Percentiles rank a stretch among this genome's conserved stretches.
phyloP scores from a whole-genome alignment of 148 eudicot species.

The Amaranthus cruentus region DNA sequence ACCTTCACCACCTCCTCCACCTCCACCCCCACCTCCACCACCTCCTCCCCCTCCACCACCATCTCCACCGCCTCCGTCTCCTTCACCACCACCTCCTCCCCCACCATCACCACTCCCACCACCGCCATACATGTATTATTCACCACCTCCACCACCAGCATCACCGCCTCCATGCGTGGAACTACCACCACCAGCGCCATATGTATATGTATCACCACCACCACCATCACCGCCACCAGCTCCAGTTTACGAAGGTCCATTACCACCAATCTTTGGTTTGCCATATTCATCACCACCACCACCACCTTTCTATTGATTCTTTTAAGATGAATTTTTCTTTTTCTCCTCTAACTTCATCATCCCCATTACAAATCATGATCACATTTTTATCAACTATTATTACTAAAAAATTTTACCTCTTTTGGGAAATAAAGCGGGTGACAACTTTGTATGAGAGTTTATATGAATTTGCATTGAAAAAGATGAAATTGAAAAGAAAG shows the following conservation, averaged over 20 bases:
- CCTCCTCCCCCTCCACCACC: constrained; percentile 32
- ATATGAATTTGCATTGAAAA: background rate
- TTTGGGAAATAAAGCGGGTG: constrained; percentile 17
- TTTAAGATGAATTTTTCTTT: constrained; percentile 36
- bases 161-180: constrained; percentile 31
- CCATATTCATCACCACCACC: constrained; percentile 51
- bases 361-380: constrained; percentile 20
- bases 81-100: constrained; percentile 7
- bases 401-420: background rate
- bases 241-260: constrained; percentile 49
- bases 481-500: constrained; percentile 6
- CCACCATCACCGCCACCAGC: constrained; percentile 39
- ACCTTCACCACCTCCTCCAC: constrained; percentile 28
- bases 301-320: constrained; percentile 89
- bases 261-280: constrained; percentile 40
- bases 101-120: constrained; percentile 35
- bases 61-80: constrained; percentile 34
- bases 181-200: background rate
- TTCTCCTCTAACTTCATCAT: constrained; percentile 36
- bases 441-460: background rate
- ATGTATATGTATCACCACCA: constrained; percentile 24
- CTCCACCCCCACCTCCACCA: constrained; percentile 23
- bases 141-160: constrained; percentile 42
- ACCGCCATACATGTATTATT: constrained; percentile 17
- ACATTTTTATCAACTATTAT: constrained; percentile 2